phyloP scores from a whole-genome alignment of 768 basidiomycete genomes.

The Russula earlei region DNA sequence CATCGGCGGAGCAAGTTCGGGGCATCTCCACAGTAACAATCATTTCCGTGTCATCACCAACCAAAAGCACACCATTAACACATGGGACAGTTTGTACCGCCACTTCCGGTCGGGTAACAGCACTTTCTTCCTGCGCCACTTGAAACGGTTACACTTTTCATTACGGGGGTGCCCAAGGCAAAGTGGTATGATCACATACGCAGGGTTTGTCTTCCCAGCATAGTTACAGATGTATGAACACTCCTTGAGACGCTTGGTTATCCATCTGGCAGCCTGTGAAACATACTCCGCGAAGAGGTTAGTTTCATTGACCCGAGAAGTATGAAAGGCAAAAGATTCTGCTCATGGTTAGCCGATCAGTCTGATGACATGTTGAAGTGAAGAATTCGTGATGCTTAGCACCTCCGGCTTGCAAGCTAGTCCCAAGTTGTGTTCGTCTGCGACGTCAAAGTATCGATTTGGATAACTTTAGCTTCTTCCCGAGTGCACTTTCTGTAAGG shows the following conservation, averaged over 20 bases:
- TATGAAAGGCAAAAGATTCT: neutral
- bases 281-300: neutral
- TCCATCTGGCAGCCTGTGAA: neutral
- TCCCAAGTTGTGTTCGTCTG: neutral
- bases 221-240: neutral
- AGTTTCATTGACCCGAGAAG: neutral
- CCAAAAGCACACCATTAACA: neutral
- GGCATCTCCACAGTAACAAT: neutral
- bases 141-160: neutral
- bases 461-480: neutral
- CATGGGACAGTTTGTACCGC: neutral
- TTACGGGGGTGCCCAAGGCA: neutral
- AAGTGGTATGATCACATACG: neutral
- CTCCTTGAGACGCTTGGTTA: neutral
- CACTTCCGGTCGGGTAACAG: neutral
- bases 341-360: neutral
- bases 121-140: neutral
- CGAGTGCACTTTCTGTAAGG: neutral
- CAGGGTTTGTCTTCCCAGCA: neutral
- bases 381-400: neutral
- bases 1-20: constrained; percentile 2
- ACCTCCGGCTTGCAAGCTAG: neutral
- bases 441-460: neutral
- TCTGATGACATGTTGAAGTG: neutral
- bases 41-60: neutral